A percentile compares a stretch with the other conserved stretches of the same genome.
phyloP scores from a whole-genome alignment of 306 rosid species.

The Cucumis melo region DNA sequence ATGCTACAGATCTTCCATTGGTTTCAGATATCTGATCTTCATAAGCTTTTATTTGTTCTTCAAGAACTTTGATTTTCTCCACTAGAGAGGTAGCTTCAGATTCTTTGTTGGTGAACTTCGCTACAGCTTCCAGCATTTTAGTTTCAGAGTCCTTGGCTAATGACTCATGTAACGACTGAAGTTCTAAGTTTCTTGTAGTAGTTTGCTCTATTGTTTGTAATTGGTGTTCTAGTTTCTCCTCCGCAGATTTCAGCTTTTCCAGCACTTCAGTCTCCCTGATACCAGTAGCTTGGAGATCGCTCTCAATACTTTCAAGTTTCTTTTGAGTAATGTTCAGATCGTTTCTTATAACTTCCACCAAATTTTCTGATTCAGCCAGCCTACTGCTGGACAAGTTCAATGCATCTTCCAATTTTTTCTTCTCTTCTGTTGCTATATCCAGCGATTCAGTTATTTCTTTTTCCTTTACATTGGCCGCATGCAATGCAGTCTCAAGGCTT shows the following conservation, averaged over 20 bases:
- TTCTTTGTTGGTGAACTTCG: conserved; percentile 38
- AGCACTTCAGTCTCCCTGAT: conserved; percentile 44
- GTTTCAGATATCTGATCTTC: conserved; percentile 34
- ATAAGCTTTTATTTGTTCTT: conserved; percentile 31
- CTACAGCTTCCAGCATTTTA: conserved; percentile 55
- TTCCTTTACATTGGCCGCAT: conserved; percentile 47
- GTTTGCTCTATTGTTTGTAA: conserved; percentile 36
- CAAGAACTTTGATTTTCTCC: conserved; percentile 50
- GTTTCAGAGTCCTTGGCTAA: conserved; percentile 49
- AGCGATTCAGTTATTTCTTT: conserved; percentile 43
- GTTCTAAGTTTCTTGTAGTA: conserved; percentile 48
- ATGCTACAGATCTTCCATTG: conserved; percentile 24
- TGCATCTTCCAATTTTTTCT: conserved; percentile 46
- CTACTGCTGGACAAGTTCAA: conserved; percentile 36
- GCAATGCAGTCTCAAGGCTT: conserved; percentile 47
- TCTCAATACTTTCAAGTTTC: conserved; percentile 49
- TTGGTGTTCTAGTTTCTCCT: conserved; percentile 46
- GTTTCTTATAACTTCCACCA: conserved; percentile 50
- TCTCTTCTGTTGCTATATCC: conserved; percentile 42
- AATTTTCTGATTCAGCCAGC: conserved; percentile 62
- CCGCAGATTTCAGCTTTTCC: conserved; percentile 48
- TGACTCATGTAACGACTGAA: conserved; percentile 57
- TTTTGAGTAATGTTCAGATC: conserved; percentile 63
- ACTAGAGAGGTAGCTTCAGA: conserved; percentile 59
- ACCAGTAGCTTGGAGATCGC: conserved; percentile 42